phyloP scores from a whole-genome alignment of 1,139 yeast genomes.

The Zygoascus sp. region DNA sequence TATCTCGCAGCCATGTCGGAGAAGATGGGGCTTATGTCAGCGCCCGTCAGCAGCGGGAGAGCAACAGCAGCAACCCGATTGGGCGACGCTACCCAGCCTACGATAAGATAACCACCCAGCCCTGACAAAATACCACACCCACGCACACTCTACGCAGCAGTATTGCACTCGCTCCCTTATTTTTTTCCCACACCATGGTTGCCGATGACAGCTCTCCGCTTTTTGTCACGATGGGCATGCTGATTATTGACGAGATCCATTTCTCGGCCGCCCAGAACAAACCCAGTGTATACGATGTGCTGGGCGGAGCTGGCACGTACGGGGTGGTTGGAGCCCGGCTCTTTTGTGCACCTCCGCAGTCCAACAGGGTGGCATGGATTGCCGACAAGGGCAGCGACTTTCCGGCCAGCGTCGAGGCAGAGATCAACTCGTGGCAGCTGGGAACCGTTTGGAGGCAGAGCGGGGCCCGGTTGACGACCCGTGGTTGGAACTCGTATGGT shows the following conservation, averaged over 20 bases:
- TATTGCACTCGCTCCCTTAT: no score
- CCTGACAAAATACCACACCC: no score
- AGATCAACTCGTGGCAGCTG: constrained; percentile 57
- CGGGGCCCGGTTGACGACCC: constrained; percentile 55
- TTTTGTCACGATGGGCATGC: constrained; percentile 75
- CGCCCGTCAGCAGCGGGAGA: no score
- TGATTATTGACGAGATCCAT: constrained; percentile 84
- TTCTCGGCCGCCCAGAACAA: constrained; percentile 38
- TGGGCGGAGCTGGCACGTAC: constrained; percentile 91
- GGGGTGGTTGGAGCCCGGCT: constrained; percentile 75
- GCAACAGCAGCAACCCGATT: no score
- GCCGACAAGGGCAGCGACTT: constrained; percentile 79
- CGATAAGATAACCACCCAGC: no score
- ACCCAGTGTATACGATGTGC: constrained; percentile 47
- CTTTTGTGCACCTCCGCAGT: constrained; percentile 34
- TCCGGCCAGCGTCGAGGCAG: constrained; percentile 46
- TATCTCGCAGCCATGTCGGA: neutral
- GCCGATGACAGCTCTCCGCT: neutral
- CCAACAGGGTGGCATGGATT: constrained; percentile 52
- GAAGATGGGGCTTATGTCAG: neutral
- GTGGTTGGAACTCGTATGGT: constrained; percentile 76
- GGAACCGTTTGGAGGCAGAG: constrained; percentile 55
- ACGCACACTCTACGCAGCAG: no score
- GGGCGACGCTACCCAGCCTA: no score
- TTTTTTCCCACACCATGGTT: neutral